Percentiles rank a stretch among this genome's conserved stretches.
These are phyloP conservation scores for Calonectria henricotiae DNA, from an alignment of 2,329 filamentous ascomycete genomes.

Conservation along the genomic window DNA sequence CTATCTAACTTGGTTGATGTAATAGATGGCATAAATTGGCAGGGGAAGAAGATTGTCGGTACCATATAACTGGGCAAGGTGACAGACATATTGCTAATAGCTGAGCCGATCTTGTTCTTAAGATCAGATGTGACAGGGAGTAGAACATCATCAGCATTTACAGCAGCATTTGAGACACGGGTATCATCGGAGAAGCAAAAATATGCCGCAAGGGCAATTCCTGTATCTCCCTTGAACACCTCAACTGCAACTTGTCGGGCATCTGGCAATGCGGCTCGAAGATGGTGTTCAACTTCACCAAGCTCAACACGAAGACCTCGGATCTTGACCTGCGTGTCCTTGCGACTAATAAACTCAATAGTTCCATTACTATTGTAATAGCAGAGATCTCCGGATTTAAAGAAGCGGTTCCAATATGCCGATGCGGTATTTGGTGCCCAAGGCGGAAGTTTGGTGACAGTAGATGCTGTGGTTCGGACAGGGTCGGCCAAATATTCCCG, in stretches of 20 bases:
- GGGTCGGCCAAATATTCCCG: constrained; percentile 13
- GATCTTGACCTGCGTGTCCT: constrained; percentile 72
- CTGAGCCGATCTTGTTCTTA: not conserved
- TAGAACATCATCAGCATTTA: not conserved
- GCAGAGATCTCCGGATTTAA: constrained; percentile 22
- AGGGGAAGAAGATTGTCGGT: constrained; percentile 2
- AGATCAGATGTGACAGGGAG: not conserved
- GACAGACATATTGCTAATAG: not conserved
- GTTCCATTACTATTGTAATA: constrained; percentile 8
- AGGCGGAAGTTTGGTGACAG: not conserved
- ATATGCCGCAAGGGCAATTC: constrained; percentile 21
- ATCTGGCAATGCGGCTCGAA: constrained; percentile 6
- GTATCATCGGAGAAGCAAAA: constrained; percentile 11
- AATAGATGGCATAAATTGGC: constrained; percentile 12
- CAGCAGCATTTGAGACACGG: constrained; percentile 12
- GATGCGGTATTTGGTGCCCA: constrained; percentile 12
- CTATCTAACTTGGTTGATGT: constrained; percentile 4
- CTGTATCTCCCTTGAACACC: constrained; percentile 17
- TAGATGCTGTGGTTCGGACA: not conserved
- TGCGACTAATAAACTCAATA: constrained; percentile 17
- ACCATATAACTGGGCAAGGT: constrained; percentile 13
- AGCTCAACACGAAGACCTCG: constrained; percentile 63
- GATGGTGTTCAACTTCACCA: constrained; percentile 14
- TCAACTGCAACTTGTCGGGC: constrained; percentile 8
- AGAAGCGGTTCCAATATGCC: constrained; percentile 19